Evolutionary conservation across 768 basidiomycete species (phyloP).

Genomic region (Pleurotus salmoneostramineus): DNA sequence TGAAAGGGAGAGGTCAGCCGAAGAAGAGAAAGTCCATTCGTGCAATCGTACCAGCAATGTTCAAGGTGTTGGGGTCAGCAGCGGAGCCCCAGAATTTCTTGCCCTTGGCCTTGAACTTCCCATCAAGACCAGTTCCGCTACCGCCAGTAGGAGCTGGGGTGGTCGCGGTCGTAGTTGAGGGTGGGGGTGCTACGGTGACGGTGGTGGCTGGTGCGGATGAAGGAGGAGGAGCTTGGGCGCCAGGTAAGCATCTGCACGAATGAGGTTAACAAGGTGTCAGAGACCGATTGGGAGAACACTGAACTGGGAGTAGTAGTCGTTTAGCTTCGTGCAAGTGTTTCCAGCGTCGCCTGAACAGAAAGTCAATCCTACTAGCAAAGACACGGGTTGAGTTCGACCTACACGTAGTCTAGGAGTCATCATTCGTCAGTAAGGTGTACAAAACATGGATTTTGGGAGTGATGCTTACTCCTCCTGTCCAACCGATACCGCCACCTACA

Average conservation of each 20-base stretch:
- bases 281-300: not conserved
- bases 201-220: constrained; percentile 5
- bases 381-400: not conserved
- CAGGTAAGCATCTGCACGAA: constrained; percentile 7
- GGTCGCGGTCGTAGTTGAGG: constrained; percentile 1
- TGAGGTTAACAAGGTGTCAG: not conserved
- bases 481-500: constrained; percentile 17
- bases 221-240: not conserved
- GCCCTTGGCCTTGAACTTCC: constrained; percentile 25
- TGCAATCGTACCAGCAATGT: constrained; percentile 21
- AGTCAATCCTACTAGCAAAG: constrained; percentile 1
- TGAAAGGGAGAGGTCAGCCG: constrained; percentile 2
- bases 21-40: no score
- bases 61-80: constrained; percentile 25
- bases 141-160: constrained; percentile 6
- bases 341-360: constrained; percentile 23
- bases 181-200: not conserved
- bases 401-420: not conserved
- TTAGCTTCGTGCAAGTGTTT: constrained; percentile 21
- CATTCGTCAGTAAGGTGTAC: not conserved
- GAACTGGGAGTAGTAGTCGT: constrained; percentile 29
- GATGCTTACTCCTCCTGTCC: constrained; percentile 20
- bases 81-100: constrained; percentile 32
- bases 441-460: not conserved
- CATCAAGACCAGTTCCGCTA: constrained; percentile 20